Evolutionary conservation across 2,329 filamentous ascomycete genomes (phyloP), one percentile per base, ranked within the genome.

Genomic region (Cadophora sp.): DNA sequence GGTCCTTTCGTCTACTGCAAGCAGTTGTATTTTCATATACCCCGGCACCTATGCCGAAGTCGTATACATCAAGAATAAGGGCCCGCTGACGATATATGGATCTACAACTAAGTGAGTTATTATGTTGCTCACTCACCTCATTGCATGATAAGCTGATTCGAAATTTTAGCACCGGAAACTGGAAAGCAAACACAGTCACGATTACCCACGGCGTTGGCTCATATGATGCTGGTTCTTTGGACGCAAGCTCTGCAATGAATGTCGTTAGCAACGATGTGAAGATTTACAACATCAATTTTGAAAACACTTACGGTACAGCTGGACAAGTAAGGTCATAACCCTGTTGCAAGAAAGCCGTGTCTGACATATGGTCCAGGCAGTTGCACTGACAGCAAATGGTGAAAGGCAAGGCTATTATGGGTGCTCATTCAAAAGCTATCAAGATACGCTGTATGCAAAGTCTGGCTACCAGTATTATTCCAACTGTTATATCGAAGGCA

Each of bases 261-360:
- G 30, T 81, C 20, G 84, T 85, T 30, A 85, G 80, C 67, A 72
- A 61, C n/a, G 64, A 66, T 33, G 77, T 85, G 66, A 84, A 82
- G 68, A 79, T 86, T 24, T 87, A 87, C 79, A 87, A 87, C 73
- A 80, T 88, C 78, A 86, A 87, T 73, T 76, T 86, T 1, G 79
- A 78, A 39, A 85, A 85, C 51, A 76, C 80, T 13, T 75, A 79
- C 61, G 84, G 83, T 7, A 59, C 77, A 24, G 81, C 81, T 20
- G 78, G 78, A 6, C 83, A 69, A 48, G 63, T 65, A 59, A 18
- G n/a, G 30, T 8, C 14, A n/a, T 51, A 43, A 43, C 39, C 39
- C 39, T 43, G 51, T 27, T 18, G 51, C 16, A 56, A 33, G 30
- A 27, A 30, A 33, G 24, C 24, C 30, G 22, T 30, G 27, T 30